Evolutionary conservation across 148 eudicot genomes (phyloP).

Genomic region (Rhododendron mucronatum): DNA sequence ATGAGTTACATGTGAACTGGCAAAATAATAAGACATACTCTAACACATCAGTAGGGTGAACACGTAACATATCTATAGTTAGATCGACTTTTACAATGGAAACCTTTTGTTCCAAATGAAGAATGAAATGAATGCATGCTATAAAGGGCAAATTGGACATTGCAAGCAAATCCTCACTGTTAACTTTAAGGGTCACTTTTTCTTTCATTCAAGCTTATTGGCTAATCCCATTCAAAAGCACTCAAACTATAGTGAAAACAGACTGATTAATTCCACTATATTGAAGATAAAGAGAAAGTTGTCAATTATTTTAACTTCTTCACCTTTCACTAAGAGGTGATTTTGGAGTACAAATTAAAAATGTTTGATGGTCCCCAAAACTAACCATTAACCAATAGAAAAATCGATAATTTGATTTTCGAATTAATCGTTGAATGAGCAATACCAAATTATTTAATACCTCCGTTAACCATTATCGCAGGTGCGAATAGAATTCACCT

Average conservation of each 20-base stretch:
- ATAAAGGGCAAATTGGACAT: not conserved
- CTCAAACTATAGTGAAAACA: constrained; percentile 20
- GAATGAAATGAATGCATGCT: not conserved
- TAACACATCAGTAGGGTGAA: not conserved
- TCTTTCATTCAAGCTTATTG: not conserved
- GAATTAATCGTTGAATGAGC: not conserved
- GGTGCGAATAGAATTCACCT: not conserved
- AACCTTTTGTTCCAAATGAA: not conserved
- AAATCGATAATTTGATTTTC: not conserved
- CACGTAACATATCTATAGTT: not conserved
- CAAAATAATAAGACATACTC: not conserved
- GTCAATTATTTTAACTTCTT: constrained; percentile 1
- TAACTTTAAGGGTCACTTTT: not conserved
- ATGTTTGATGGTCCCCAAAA: not conserved
- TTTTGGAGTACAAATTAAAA: not conserved
- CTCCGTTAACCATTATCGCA: not conserved
- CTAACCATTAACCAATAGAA: not conserved
- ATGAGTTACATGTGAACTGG: not conserved
- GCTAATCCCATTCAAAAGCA: not conserved
- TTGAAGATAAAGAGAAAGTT: constrained; percentile 12
- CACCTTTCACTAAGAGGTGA: constrained; percentile 12
- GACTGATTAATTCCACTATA: constrained; percentile 18
- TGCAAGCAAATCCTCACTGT: not conserved
- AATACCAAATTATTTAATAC: not conserved
- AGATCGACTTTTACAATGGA: not conserved